A percentile compares a stretch with the other conserved stretches of the same genome.
Evolutionary conservation across 768 basidiomycete genomes (phyloP).

Genomic region (Phaeolepiota aurea): DNA sequence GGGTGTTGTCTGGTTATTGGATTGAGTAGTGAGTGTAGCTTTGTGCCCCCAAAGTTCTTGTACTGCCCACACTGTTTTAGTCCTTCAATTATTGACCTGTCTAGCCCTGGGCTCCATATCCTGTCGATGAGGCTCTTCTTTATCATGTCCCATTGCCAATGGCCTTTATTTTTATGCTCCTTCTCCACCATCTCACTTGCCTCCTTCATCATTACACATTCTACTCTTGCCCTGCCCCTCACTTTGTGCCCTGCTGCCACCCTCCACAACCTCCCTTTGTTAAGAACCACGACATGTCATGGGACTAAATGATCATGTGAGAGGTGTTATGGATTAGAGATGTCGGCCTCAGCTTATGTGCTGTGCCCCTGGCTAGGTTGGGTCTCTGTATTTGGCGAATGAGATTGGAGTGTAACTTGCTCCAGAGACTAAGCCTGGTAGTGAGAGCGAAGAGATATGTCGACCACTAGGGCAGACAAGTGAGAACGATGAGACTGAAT

Average conservation of each 20-base stretch:
- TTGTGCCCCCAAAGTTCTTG: conserved; percentile 20
- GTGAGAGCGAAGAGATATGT: too few species aligned
- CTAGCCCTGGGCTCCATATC: conserved; percentile 17
- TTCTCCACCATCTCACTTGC: conserved; percentile 12
- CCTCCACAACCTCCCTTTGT: conserved; percentile 18
- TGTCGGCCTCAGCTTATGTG: too few species aligned
- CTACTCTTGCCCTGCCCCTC: conserved; percentile 12
- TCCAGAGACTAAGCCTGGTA: too few species aligned
- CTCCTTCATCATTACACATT: conserved; percentile 19
- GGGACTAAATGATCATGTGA: too few species aligned
- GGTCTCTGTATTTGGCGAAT: too few species aligned
- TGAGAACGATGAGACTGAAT: too few species aligned
- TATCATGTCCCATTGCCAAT: conserved; percentile 23
- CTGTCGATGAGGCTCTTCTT: conserved; percentile 19
- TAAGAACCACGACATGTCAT: too few species aligned
- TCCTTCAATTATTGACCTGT: conserved; percentile 13
- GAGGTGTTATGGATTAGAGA: too few species aligned
- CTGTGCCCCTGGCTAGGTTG: too few species aligned
- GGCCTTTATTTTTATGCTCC: conserved; percentile 16
- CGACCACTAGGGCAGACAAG: too few species aligned
- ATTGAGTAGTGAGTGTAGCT: conserved; percentile 23
- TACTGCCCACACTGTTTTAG: conserved; percentile 17
- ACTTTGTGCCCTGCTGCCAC: conserved; percentile 9
- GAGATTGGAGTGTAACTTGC: too few species aligned
- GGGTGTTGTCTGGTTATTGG: conserved; percentile 26